Evolutionary conservation across 768 basidiomycete species (phyloP).

Genomic region (Mycena pura): DNA sequence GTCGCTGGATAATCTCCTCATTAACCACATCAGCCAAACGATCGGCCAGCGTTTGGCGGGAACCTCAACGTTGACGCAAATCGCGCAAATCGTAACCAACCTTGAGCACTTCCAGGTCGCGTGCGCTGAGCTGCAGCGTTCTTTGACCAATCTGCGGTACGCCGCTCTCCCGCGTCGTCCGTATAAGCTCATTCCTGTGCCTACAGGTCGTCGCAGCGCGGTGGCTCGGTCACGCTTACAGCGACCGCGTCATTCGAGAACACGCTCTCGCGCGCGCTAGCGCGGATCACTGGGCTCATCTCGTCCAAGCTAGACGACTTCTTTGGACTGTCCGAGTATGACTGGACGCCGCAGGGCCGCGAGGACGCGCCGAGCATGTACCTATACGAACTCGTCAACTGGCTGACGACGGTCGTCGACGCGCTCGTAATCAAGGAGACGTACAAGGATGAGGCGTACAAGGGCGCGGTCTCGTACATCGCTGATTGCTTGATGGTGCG

Average conservation of each 20-base stretch:
- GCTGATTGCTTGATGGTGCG: constrained; percentile 88
- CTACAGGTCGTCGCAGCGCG: constrained; percentile 79
- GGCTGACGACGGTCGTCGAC: constrained; percentile 96
- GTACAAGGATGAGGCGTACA: constrained; percentile 91
- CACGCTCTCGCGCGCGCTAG: constrained; percentile 71
- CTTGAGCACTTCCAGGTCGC: constrained; percentile 90
- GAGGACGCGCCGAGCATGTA: constrained; percentile 91
- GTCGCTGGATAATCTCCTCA: constrained; percentile 88
- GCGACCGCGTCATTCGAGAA: constrained; percentile 69
- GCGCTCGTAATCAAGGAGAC: constrained; percentile 81
- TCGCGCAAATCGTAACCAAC: constrained; percentile 92
- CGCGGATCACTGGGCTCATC: constrained; percentile 83
- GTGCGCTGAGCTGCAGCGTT: constrained; percentile 83
- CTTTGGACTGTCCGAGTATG: constrained; percentile 94
- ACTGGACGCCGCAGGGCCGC: constrained; percentile 81
- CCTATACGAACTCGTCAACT: constrained; percentile 93
- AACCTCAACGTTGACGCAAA: constrained; percentile 85
- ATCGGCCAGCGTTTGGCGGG: constrained; percentile 76
- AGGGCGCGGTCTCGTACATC: constrained; percentile 86
- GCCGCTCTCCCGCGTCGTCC: constrained; percentile 17
- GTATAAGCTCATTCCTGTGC: neutral
- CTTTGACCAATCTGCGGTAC: constrained; percentile 82
- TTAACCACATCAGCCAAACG: constrained; percentile 74
- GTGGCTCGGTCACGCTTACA: constrained; percentile 77
- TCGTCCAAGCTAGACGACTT: constrained; percentile 93